Conservation (phyloP, 495 filamentous ascomycete genomes). For the Parmelia sp. region DNA sequence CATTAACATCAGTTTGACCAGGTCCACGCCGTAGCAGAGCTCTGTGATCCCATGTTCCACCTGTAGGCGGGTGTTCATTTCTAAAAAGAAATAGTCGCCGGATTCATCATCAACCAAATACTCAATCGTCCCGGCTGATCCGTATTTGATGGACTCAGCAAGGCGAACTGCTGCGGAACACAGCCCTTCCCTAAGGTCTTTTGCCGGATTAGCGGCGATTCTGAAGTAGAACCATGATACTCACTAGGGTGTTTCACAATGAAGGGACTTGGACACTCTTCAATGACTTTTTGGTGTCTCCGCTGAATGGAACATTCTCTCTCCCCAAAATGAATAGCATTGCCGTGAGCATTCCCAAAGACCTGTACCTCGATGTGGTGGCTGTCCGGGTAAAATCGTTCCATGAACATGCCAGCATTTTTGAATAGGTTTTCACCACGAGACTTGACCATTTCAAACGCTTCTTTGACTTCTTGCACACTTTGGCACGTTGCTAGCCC, state of each 20-base stretch:
- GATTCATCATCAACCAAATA: constrained; percentile 57
- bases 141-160: constrained; percentile 49
- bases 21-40: constrained; percentile 51
- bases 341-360: constrained; percentile 40
- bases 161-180: constrained; percentile 46
- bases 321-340: constrained; percentile 40
- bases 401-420: constrained; percentile 43
- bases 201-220: constrained; percentile 11
- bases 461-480: constrained; percentile 35
- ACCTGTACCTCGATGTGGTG: constrained; percentile 46
- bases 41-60: constrained; percentile 65
- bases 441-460: constrained; percentile 35
- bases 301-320: constrained; percentile 45
- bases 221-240: neutral
- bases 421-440: constrained; percentile 40
- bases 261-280: constrained; percentile 48
- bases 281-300: constrained; percentile 53
- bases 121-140: constrained; percentile 56
- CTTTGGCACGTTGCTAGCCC: constrained; percentile 41
- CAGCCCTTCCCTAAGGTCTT: constrained; percentile 42
- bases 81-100: constrained; percentile 57
- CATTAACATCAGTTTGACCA: constrained; percentile 51
- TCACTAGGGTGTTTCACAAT: constrained; percentile 36
- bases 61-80: constrained; percentile 63
- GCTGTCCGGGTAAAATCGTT: constrained; percentile 38